phyloP scores from a whole-genome alignment of 2,329 filamentous ascomycete species.

The Botrytis fragariae region DNA sequence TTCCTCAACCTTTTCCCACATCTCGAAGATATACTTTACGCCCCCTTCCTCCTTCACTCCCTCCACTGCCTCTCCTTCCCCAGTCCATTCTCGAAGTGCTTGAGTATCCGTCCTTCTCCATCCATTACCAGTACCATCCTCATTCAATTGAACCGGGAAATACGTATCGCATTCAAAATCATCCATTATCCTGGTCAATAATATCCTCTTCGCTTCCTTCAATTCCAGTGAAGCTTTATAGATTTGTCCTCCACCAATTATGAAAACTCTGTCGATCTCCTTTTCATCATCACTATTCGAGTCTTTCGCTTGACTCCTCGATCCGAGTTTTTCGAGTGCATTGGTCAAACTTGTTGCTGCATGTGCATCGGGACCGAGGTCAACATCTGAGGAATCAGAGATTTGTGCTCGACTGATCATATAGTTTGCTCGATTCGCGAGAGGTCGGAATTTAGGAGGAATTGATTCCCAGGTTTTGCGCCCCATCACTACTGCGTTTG shows the following conservation, averaged over 20 bases:
- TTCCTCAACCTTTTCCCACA: slow-evolving; percentile 59
- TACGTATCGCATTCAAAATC: slow-evolving; percentile 77
- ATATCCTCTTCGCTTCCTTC: slow-evolving; percentile 56
- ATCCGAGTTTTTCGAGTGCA: background rate
- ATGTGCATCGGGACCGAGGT: background rate
- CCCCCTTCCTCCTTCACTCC: slow-evolving; percentile 61
- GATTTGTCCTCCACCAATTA: slow-evolving; percentile 88
- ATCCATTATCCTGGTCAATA: slow-evolving; percentile 65
- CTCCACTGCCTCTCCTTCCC: slow-evolving; percentile 55
- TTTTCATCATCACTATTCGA: background rate
- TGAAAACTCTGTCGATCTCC: slow-evolving; percentile 49
- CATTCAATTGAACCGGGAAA: slow-evolving; percentile 60
- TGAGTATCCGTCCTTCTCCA: slow-evolving; percentile 56
- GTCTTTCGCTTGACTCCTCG: background rate
- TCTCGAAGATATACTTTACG: slow-evolving; percentile 67
- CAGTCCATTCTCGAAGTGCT: slow-evolving; percentile 61
- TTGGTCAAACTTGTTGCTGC: background rate
- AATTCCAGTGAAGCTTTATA: slow-evolving; percentile 69
- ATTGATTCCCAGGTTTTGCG: slow-evolving; percentile 96
- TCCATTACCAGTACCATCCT: slow-evolving; percentile 36
- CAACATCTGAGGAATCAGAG: background rate
- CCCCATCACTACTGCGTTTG: slow-evolving; percentile 90
- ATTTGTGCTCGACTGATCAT: slow-evolving; percentile 61
- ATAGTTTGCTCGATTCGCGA: slow-evolving; percentile 78
- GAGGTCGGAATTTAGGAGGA: slow-evolving; percentile 71